phyloP scores from a whole-genome alignment of 352 stramenopile genomes.

The Elongisporangium anandrum region DNA sequence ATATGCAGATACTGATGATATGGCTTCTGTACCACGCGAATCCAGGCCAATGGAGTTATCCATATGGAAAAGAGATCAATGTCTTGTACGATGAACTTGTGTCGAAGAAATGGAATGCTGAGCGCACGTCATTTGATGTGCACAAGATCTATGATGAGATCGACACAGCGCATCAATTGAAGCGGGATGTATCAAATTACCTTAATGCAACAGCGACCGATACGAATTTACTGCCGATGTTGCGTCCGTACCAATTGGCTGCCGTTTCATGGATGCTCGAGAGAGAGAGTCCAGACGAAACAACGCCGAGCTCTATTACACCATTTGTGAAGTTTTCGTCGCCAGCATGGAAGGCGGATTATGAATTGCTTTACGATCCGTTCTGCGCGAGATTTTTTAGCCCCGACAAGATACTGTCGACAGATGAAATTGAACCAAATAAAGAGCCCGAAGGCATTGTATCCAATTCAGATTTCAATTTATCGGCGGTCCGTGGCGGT shows the following conservation, averaged over 20 bases:
- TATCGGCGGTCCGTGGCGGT: constrained; percentile 45
- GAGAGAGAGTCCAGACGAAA: constrained; percentile 61
- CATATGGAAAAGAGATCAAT: constrained; percentile 53
- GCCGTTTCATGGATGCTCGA: constrained; percentile 92
- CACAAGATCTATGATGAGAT: constrained; percentile 61
- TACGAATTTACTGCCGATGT: constrained; percentile 56
- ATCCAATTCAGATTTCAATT: constrained; percentile 5
- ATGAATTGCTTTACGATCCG: constrained; percentile 26
- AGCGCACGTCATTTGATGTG: constrained; percentile 29
- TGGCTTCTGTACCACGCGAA: constrained; percentile 38
- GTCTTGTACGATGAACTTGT: constrained; percentile 33
- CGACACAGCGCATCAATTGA: constrained; percentile 27
- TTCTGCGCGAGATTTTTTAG: constrained; percentile 25
- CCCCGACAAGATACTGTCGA: background rate
- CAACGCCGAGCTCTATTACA: constrained; percentile 7
- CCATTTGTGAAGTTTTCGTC: constrained; percentile 10
- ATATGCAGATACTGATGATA: constrained; percentile 51
- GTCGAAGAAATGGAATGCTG: constrained; percentile 7
- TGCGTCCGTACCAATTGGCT: constrained; percentile 97
- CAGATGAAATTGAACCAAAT: background rate
- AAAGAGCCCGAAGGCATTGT: background rate
- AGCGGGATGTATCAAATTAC: constrained; percentile 19
- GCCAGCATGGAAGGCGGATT: background rate
- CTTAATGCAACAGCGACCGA: constrained; percentile 8
- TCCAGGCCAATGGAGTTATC: background rate